Evolutionary conservation across 2,329 filamentous ascomycete genomes (phyloP), one percentile per base, ranked within the genome.

Genomic region (Eurotiales sp.): DNA sequence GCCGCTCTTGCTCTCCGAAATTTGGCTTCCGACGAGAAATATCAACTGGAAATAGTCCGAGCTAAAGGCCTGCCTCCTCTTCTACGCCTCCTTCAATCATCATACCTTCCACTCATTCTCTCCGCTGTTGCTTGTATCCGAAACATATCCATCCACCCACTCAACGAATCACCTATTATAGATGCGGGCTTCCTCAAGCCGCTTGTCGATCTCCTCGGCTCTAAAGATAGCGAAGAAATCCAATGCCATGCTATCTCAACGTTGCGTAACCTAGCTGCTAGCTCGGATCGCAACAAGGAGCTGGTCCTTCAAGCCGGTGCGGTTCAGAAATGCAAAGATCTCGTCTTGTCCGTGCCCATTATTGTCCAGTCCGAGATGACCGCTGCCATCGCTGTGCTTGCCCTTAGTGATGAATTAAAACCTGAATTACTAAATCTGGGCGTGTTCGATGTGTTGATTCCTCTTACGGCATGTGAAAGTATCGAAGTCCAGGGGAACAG

Each of bases 301-400:
- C 80, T 99, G n/a, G 93, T 99, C 1, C 76, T 99, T 44, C 90
- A 97, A 71, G 93, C 93, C 29, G 93, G 93, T 21, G 93, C 93
- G 2, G 93, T 99, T 34, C 90, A 97, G 67, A 97, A 97, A 70
- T 99, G 93, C 83, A 97, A 96, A 73, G 90, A 97, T 66, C 79
- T 99, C 47, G 91, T 99, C 21, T 77, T 99, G 15, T 86, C 95
- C 51, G 93, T 97, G 2, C 90, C 93, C 0, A 80, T 97, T 44
- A 92, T 88, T 34, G 93, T 99, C 2, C 93, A 99, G 68, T 96
- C 91, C 2, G 93, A 99, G 71, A 99, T 99, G 93, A 99, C 93
- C 4, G 93, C 93, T n/a, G 93, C 93, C 1, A 96, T 99, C 70
- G 93, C 93, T 32, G 93, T 99, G 12, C 79, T 99, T 57, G 93